A percentile compares a stretch with the other conserved stretches of the same genome.
phyloP scores from a whole-genome alignment of 148 eudicot species.

The Camellia lanceoleosa region DNA sequence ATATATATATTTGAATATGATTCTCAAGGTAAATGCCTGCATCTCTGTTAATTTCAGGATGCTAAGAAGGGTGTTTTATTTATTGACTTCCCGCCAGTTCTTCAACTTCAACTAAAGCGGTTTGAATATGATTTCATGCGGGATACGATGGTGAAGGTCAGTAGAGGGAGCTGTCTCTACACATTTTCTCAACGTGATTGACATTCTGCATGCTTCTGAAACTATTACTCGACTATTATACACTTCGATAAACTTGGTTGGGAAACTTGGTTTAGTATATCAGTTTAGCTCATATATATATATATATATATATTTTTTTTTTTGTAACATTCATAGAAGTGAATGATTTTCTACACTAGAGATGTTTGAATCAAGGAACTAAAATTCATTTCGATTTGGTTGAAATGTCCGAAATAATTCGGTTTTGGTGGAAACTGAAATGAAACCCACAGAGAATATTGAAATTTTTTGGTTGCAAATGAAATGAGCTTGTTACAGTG shows the following conservation, averaged over 20 bases:
- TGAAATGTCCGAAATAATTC: too few relatives aligned
- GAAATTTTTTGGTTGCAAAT: too few relatives aligned
- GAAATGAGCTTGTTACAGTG: too few relatives aligned
- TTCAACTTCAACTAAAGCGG: conserved; percentile 84
- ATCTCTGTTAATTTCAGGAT: conserved; percentile 45
- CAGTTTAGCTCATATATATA: neutral
- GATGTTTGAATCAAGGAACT: neutral
- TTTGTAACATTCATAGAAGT: neutral
- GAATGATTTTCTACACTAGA: neutral
- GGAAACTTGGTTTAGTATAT: neutral
- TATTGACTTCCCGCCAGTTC: conserved; percentile 90
- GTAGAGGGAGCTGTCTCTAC: conserved; percentile 10
- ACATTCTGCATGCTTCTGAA: neutral
- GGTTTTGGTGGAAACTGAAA: too few relatives aligned
- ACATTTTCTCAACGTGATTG: neutral
- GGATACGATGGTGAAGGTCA: conserved; percentile 82
- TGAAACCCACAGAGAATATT: too few relatives aligned
- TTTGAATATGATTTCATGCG: conserved; percentile 86
- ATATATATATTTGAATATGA: neutral
- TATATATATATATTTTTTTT: too few relatives aligned
- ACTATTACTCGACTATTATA: neutral
- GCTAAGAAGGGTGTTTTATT: conserved; percentile 88
- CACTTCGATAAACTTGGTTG: neutral
- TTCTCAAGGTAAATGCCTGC: neutral
- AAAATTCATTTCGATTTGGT: neutral